Evolutionary conservation across 2,329 filamentous ascomycete species (phyloP).

Genomic region (Phialemonium atrogriseum): DNA sequence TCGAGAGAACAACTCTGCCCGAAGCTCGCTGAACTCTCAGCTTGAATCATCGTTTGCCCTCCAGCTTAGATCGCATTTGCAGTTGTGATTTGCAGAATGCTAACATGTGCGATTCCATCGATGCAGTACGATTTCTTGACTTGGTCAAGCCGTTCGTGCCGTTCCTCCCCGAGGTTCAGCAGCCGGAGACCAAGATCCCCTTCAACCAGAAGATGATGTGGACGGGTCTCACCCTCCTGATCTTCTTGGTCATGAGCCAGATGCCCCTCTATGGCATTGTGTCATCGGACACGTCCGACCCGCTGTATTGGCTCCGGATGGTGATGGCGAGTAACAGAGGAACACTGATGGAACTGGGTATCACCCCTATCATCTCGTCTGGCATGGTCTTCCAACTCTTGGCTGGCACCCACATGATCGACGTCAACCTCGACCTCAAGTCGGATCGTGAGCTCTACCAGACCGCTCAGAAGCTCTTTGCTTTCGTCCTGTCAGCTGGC

Average conservation of each 20-base stretch:
- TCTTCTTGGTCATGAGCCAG: constrained; percentile 99
- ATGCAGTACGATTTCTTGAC: constrained; percentile 93
- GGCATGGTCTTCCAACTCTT: constrained; percentile 99
- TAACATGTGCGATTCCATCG: constrained; percentile 10
- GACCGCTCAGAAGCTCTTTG: constrained; percentile 97
- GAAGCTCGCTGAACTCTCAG: background rate
- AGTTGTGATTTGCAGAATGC: constrained; percentile 3
- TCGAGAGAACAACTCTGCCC: background rate
- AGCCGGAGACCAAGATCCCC: constrained; percentile 95
- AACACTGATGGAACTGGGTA: constrained; percentile 92
- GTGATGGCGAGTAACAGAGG: constrained; percentile 98
- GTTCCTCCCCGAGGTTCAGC: constrained; percentile 97
- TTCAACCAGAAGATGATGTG: constrained; percentile 99
- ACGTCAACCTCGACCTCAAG: constrained; percentile 99
- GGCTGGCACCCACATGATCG: constrained; percentile 97
- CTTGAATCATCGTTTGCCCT: background rate
- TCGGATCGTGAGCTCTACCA: constrained; percentile 99
- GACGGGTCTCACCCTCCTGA: constrained; percentile 88
- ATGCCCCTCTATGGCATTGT: constrained; percentile 99
- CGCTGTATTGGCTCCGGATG: constrained; percentile 99
- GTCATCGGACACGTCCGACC: constrained; percentile 96
- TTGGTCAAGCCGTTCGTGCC: constrained; percentile 99
- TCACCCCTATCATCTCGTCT: constrained; percentile 97
- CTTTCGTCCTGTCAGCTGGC: constrained; percentile 94
- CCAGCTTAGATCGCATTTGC: constrained; percentile 3